Evolutionary conservation across 2,329 filamentous ascomycete species (phyloP).

Genomic region (Pseudocercospora pini-densiflorae): DNA sequence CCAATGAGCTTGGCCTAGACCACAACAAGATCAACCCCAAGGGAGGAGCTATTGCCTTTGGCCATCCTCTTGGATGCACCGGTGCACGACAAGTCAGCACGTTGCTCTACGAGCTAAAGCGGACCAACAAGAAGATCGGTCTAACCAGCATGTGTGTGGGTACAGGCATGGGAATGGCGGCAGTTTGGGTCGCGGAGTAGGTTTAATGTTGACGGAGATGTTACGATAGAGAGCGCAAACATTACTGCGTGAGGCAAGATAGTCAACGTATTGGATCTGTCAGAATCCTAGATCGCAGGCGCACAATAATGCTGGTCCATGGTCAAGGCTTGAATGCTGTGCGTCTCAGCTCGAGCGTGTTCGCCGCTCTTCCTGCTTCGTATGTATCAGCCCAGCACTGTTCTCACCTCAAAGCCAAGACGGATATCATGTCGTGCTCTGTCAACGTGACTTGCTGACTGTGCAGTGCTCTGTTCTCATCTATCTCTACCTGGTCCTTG

Average conservation of each 20-base stretch:
- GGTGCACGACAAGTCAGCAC: conserved; percentile 94
- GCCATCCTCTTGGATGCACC: conserved; percentile 92
- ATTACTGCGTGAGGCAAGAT: background rate
- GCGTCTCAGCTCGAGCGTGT: background rate
- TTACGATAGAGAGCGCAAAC: background rate
- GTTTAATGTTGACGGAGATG: background rate
- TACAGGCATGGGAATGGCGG: conserved; percentile 97
- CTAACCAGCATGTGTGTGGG: conserved; percentile 96
- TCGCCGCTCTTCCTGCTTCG: background rate
- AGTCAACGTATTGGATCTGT: background rate
- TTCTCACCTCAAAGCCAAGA: background rate
- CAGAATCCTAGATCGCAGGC: background rate
- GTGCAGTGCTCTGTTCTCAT: background rate
- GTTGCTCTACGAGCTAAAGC: conserved; percentile 83
- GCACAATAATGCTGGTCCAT: background rate
- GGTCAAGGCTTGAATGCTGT: background rate
- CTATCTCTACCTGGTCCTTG: background rate
- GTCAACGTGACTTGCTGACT: background rate
- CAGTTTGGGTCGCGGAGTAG: conserved; percentile 94
- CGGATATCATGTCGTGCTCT: background rate
- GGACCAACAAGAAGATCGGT: conserved; percentile 82
- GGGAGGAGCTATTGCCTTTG: conserved; percentile 91
- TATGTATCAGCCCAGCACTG: background rate
- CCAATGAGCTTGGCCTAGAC: conserved; percentile 82
- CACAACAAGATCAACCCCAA: conserved; percentile 93